Percentiles rank a stretch among this genome's conserved stretches.
Evolutionary conservation across 495 filamentous ascomycete genomes (phyloP).

Genomic region (Talaromyces nanjingensis): DNA sequence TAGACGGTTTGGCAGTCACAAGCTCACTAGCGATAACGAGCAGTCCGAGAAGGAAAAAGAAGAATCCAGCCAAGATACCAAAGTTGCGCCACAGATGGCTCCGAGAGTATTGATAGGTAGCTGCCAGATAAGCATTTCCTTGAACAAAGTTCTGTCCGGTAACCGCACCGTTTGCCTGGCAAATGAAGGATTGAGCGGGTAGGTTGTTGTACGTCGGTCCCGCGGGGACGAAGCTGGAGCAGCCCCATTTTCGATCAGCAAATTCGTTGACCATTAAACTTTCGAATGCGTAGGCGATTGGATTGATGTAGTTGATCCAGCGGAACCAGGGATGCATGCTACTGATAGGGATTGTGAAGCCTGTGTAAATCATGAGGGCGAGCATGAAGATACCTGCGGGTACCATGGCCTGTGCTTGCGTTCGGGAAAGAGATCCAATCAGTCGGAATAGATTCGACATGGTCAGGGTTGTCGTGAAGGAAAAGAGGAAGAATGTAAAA

Average conservation of each 20-base stretch:
- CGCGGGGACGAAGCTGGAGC: constrained; percentile 31
- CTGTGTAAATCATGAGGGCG: constrained; percentile 46
- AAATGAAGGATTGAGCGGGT: constrained; percentile 29
- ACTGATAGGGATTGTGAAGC: constrained; percentile 43
- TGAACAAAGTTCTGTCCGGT: constrained; percentile 38
- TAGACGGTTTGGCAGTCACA: constrained; percentile 41
- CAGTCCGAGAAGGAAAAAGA: constrained; percentile 50
- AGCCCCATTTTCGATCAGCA: constrained; percentile 46
- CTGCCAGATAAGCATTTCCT: constrained; percentile 45
- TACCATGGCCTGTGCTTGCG: constrained; percentile 46
- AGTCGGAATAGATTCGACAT: constrained; percentile 54
- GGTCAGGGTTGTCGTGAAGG: constrained; percentile 48
- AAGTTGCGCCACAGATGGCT: constrained; percentile 65
- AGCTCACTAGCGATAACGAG: constrained; percentile 40
- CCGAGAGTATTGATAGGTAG: constrained; percentile 49
- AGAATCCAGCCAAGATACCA: constrained; percentile 62
- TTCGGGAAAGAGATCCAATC: constrained; percentile 44
- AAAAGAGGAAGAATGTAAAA: constrained; percentile 56
- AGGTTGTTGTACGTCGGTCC: constrained; percentile 24
- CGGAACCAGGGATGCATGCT: constrained; percentile 50
- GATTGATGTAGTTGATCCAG: constrained; percentile 47
- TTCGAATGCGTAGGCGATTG: constrained; percentile 45
- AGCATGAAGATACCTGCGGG: constrained; percentile 45
- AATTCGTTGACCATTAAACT: constrained; percentile 56
- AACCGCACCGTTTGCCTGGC: constrained; percentile 46